Evolutionary conservation across 768 basidiomycete species (phyloP), one percentile per base, ranked within the genome.

Genomic region (Tylopilus plumbeoviolaceoides): DNA sequence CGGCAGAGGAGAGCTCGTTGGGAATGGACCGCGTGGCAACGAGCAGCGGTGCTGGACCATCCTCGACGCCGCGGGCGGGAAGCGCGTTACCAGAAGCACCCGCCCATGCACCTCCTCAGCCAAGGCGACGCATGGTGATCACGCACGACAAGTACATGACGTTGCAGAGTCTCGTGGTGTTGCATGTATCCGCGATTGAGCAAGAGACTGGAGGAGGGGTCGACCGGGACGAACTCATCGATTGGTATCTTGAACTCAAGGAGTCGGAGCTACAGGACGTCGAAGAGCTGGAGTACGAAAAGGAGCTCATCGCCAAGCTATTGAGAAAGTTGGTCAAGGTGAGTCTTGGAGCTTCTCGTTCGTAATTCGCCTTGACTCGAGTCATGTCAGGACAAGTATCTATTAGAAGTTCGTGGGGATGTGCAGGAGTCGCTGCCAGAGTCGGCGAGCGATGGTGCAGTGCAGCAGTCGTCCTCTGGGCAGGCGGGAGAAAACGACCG

Each of bases 61-160:
- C 72, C 4, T 67, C 73, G 6, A 72, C 69, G 9, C 57, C 67
- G 12, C 70, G 62, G 10, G 62, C 61, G 20, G 63, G 48, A n/a
- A 65, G 70, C 44, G 14, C 52, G 18, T 8, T 61, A 9, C 68
- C 65, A n/a, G 65, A 69, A 39, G 61, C 65, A 46, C 62, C 72
- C 30, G 63, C 67, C 10, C 63, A 71, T 15, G 67, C 73, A 5
- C 71, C 69, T n/a, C 67, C 77, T 30, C 73, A 75, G 9, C 75
- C 82, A 43, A 90, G 80, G 70, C 75, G 78, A 66, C 84, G 91
- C 61, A 87, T 95, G 84, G 76, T 89, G 57, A 98, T 99, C 72
- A 91, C 95, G 5, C 93, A 98, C 69, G 95, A 98, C 78, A 85
- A 90, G 68, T 99, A 93, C 71, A 84, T 93, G 72, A 81, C 84